These are phyloP conservation scores for Aegilops tauschii DNA, from an alignment of 176 grass and related monocot species.

Conservation along the genomic window DNA sequence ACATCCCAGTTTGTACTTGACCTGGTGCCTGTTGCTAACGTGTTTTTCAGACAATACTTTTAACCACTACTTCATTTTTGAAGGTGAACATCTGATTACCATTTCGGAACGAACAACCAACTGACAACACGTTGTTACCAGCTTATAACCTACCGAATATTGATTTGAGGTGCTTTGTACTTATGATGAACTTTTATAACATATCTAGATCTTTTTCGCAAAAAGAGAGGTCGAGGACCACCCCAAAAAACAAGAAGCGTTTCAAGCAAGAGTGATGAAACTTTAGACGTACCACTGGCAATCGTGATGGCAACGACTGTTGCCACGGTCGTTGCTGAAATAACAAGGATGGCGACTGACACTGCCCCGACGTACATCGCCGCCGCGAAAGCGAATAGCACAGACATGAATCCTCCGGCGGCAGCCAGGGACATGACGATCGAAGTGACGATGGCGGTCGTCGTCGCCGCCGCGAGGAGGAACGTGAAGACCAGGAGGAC, in stretches of 20 bases:
- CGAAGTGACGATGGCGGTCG: constrained; percentile 50
- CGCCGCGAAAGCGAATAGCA: constrained; percentile 48
- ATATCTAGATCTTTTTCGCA: no score
- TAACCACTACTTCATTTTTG: not conserved
- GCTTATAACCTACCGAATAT: no score
- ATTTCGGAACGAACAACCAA: not conserved
- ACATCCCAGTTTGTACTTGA: not conserved
- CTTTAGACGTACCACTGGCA: constrained; percentile 45
- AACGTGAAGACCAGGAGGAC: constrained; percentile 48
- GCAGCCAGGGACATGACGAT: constrained; percentile 62
- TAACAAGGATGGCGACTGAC: constrained; percentile 43
- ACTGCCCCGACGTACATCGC: constrained; percentile 57
- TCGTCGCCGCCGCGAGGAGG: constrained; percentile 43
- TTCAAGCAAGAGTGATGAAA: not conserved
- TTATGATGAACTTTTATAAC: no score
- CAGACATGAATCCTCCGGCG: constrained; percentile 55
- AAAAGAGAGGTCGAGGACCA: no score
- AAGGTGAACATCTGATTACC: not conserved
- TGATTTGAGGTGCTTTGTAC: no score
- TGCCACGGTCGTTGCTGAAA: constrained; percentile 47
- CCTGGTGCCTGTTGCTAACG: not conserved
- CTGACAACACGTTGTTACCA: not conserved
- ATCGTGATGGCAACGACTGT: constrained; percentile 44
- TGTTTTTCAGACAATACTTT: not conserved
- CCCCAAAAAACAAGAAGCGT: not conserved